These are phyloP conservation scores for Penicillium goetzii DNA, from an alignment of 495 filamentous ascomycete genomes.

Conservation along the genomic window DNA sequence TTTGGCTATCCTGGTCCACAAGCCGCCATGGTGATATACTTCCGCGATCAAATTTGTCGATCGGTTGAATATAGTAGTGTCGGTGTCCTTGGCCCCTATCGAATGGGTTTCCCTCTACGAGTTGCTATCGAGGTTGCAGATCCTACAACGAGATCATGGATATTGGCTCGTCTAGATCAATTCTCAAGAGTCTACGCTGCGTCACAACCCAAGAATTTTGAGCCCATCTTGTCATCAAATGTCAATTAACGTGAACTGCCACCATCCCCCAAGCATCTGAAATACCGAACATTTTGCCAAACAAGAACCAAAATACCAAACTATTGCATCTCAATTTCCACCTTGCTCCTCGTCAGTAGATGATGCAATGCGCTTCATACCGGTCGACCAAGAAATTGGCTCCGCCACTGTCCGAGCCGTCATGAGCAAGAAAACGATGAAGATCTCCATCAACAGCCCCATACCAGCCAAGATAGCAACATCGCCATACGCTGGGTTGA, in stretches of 20 bases:
- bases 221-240: conserved; percentile 7
- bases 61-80: conserved; percentile 38
- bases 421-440: conserved; percentile 30
- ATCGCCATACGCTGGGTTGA: conserved; percentile 28
- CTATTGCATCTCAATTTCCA: conserved; percentile 7
- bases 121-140: conserved; percentile 39
- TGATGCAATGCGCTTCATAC: conserved; percentile 5
- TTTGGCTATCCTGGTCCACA: conserved; percentile 37
- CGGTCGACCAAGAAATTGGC: conserved; percentile 20
- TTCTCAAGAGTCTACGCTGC: conserved; percentile 38
- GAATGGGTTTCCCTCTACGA: conserved; percentile 38
- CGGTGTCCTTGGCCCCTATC: conserved; percentile 39
- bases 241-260: not conserved
- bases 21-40: conserved; percentile 32
- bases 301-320: not conserved
- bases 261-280: not conserved
- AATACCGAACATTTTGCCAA: not conserved
- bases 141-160: conserved; percentile 33
- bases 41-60: conserved; percentile 41
- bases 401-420: conserved; percentile 32
- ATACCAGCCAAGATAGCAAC: conserved; percentile 32
- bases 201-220: conserved; percentile 29
- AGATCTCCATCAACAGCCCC: conserved; percentile 39
- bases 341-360: conserved; percentile 14
- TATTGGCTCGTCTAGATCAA: conserved; percentile 27